Conservation (phyloP, 306 rosid species). For the Quercus parvula region DNA sequence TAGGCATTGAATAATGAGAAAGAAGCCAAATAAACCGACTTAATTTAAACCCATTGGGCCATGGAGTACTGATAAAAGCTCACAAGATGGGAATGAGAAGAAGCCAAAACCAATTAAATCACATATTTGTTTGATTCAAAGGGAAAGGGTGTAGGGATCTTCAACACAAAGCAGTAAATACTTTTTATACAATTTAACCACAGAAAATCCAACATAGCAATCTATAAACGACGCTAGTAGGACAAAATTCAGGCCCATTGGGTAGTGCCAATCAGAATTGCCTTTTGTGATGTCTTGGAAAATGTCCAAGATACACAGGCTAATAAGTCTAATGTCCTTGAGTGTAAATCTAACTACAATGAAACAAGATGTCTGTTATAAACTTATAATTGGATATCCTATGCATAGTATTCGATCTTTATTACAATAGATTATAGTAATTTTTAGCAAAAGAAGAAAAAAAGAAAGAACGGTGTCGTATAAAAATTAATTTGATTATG, state of each 20-base stretch:
- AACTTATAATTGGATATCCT: too few species aligned
- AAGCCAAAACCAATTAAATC: conserved; percentile 41
- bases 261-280: conserved; percentile 8
- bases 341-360: too few species aligned
- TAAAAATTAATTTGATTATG: background rate
- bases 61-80: conserved; percentile 16
- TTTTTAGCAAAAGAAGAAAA: background rate
- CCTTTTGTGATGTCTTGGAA: conserved; percentile 11
- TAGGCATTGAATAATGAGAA: background rate
- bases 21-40: background rate
- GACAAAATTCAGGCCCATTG: background rate
- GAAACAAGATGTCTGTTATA: too few species aligned
- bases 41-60: background rate
- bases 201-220: background rate
- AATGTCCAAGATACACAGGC: too few species aligned
- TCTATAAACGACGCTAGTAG: background rate
- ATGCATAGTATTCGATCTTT: too few species aligned
- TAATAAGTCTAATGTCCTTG: too few species aligned
- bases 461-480: background rate
- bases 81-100: conserved; percentile 43
- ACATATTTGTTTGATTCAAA: conserved; percentile 9
- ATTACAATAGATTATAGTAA: too few species aligned
- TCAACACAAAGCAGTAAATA: conserved; percentile 5
- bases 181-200: conserved; percentile 9
- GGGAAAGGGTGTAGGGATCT: conserved; percentile 27